phyloP scores from a whole-genome alignment of 2,329 filamentous ascomycete species.

The Colletotrichum costaricense region DNA sequence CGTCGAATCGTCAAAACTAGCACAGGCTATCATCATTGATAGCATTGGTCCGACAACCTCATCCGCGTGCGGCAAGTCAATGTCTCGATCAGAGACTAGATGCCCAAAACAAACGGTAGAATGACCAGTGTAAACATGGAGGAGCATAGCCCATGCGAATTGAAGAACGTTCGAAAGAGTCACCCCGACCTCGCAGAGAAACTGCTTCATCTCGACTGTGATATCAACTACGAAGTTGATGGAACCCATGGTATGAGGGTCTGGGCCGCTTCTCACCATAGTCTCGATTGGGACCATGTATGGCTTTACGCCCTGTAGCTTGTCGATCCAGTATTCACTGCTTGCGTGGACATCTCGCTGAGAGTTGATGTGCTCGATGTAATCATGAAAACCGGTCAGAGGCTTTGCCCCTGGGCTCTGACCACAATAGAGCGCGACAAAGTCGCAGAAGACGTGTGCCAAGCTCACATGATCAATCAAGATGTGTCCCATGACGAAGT shows the following conservation, averaged over 20 bases:
- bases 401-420: not conserved
- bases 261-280: not conserved
- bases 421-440: not conserved
- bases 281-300: not conserved
- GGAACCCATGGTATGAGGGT: not conserved
- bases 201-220: not conserved
- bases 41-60: constrained; percentile 20
- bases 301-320: not conserved
- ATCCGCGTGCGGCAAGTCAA: not conserved
- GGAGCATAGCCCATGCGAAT: constrained; percentile 4
- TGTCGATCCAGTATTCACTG: constrained; percentile 4
- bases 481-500: constrained; percentile 16
- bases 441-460: constrained; percentile 10
- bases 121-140: constrained; percentile 7
- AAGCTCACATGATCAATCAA: constrained; percentile 29
- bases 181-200: not conserved
- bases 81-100: constrained; percentile 15
- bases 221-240: not conserved
- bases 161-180: constrained; percentile 19
- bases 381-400: not conserved
- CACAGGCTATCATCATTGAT: not conserved
- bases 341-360: not conserved
- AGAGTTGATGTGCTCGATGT: not conserved
- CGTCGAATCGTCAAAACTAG: not conserved
- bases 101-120: constrained; percentile 17